Evolutionary conservation across 805 yeast species (phyloP).

Genomic region (Ogataea paraovalis): DNA sequence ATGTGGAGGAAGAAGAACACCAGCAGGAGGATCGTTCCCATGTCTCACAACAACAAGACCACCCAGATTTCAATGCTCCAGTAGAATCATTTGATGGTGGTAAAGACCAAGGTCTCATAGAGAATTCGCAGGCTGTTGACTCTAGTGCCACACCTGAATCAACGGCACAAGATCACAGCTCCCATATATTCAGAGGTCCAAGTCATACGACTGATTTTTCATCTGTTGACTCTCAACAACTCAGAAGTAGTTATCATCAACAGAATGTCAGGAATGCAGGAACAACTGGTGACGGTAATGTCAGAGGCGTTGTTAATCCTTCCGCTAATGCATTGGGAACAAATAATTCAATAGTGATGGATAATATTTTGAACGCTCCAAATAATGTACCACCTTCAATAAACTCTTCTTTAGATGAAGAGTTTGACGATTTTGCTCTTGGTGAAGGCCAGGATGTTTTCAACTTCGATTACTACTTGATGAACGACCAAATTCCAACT

Average conservation of each 20-base stretch:
- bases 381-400: slow-evolving; percentile 37
- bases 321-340: background rate
- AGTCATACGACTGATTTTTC: background rate
- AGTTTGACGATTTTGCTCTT: slow-evolving; percentile 11
- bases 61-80: background rate
- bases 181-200: background rate
- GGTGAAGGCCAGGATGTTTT: slow-evolving; percentile 2
- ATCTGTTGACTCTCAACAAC: background rate
- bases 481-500: background rate
- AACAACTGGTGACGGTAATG: background rate
- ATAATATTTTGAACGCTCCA: slow-evolving; percentile 32
- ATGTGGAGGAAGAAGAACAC: background rate
- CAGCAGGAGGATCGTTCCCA: background rate
- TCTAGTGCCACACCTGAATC: slow-evolving; percentile 1
- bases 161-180: background rate
- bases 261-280: background rate
- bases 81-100: background rate
- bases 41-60: background rate
- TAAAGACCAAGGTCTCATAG: background rate
- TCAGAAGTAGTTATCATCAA: background rate
- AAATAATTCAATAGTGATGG: slow-evolving; percentile 11
- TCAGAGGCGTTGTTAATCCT: background rate
- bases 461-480: background rate
- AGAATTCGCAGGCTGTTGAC: background rate
- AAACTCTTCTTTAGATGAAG: slow-evolving; percentile 32